These are phyloP conservation scores for Colletotrichum coccodes DNA, from an alignment of 2,329 filamentous ascomycete species.

Conservation along the genomic window DNA sequence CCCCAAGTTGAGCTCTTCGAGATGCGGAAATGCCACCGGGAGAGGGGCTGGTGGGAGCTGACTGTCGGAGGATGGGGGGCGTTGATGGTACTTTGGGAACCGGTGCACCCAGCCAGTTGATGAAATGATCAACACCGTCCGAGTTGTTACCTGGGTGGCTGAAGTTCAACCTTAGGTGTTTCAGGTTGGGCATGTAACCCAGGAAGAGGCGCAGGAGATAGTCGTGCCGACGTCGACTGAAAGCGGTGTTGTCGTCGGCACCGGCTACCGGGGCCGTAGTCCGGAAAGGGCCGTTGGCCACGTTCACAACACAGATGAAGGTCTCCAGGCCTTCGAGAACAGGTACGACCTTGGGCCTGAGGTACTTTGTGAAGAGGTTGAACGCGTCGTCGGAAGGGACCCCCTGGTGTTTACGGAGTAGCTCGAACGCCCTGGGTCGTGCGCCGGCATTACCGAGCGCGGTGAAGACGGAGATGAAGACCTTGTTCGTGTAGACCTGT, in stretches of 20 bases:
- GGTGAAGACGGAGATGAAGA: conserved; percentile 53
- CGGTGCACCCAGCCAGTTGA: conserved; percentile 50
- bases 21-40: conserved; percentile 42
- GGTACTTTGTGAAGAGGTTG: conserved; percentile 49
- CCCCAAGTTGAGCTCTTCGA: conserved; percentile 58
- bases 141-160: conserved; percentile 21
- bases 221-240: conserved; percentile 7
- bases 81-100: not conserved
- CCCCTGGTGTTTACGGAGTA: conserved; percentile 49
- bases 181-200: conserved; percentile 51
- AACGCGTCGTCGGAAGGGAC: conserved; percentile 56
- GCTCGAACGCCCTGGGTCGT: conserved; percentile 55
- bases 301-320: conserved; percentile 49
- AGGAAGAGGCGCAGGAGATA: conserved; percentile 50
- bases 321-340: conserved; percentile 57
- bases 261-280: not conserved
- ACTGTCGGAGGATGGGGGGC: not conserved
- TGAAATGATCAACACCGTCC: conserved; percentile 37
- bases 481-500: conserved; percentile 40
- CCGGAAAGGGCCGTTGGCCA: not conserved
- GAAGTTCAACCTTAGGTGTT: conserved; percentile 65
- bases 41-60: conserved; percentile 26
- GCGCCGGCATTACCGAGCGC: conserved; percentile 52
- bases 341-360: conserved; percentile 47
- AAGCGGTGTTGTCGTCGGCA: not conserved